Conservation (phyloP, 1,139 yeast species). For the Yamadazyma friedrichii region DNA sequence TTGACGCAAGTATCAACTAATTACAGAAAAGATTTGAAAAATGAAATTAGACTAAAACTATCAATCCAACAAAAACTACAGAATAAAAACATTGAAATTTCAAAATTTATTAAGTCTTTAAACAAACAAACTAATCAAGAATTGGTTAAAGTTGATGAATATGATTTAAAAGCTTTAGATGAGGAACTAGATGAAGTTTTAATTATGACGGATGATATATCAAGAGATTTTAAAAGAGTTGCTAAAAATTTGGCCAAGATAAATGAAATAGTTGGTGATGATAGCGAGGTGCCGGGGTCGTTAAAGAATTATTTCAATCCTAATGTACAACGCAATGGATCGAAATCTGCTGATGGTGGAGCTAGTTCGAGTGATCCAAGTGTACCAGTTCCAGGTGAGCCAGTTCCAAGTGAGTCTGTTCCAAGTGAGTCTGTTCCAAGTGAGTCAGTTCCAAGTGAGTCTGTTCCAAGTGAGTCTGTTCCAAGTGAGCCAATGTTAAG, state of each 20-base stretch:
- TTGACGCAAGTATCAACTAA: slow-evolving; percentile 32
- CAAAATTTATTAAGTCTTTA: slow-evolving; percentile 22
- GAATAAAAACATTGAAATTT: slow-evolving; percentile 33
- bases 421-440: neutral
- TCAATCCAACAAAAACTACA: slow-evolving; percentile 39
- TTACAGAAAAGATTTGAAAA: slow-evolving; percentile 42
- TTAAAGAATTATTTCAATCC: slow-evolving; percentile 2
- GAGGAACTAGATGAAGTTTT: slow-evolving; percentile 17
- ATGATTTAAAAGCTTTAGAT: slow-evolving; percentile 12
- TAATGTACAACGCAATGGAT: neutral
- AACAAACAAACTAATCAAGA: slow-evolving; percentile 19
- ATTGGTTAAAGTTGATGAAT: slow-evolving; percentile 14
- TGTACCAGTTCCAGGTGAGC: neutral
- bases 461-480: neutral
- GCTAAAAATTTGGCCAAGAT: slow-evolving; percentile 3
- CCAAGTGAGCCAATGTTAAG: neutral
- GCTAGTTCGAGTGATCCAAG: neutral
- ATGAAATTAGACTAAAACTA: slow-evolving; percentile 33
- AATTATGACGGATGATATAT: slow-evolving; percentile 14
- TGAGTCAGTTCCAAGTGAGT: neutral
- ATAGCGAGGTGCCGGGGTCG: neutral
- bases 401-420: neutral
- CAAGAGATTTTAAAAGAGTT: slow-evolving; percentile 14
- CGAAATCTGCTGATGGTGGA: neutral
- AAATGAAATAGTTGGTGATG: neutral